phyloP scores from a whole-genome alignment of 306 rosid species.

The Cucurbita maxima region DNA sequence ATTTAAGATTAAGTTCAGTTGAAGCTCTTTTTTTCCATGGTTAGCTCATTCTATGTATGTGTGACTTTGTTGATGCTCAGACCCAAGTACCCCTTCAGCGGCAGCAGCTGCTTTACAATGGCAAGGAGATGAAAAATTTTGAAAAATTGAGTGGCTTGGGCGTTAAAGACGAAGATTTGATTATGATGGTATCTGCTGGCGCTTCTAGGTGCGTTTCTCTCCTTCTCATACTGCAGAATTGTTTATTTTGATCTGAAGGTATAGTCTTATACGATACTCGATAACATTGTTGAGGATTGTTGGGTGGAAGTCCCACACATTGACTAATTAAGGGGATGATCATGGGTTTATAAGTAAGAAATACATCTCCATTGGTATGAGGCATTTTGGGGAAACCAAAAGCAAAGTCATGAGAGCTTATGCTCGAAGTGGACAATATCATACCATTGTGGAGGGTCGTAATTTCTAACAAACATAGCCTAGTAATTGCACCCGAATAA shows the following conservation, averaged over 20 bases:
- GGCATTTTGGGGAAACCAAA: too few relatives aligned
- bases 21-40: background rate
- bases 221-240: background rate
- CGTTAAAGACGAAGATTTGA: conserved; percentile 81
- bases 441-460: too few relatives aligned
- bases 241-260: background rate
- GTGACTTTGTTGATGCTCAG: conserved; percentile 26
- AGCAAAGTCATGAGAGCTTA: too few relatives aligned
- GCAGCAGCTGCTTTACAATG: conserved; percentile 76
- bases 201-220: conserved; percentile 34
- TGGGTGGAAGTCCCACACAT: too few relatives aligned
- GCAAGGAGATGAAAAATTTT: conserved; percentile 55
- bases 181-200: conserved; percentile 60
- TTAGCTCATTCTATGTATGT: conserved; percentile 3
- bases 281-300: too few relatives aligned
- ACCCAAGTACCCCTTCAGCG: conserved; percentile 67
- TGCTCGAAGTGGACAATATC: too few relatives aligned
- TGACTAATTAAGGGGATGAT: too few relatives aligned
- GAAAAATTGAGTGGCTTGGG: conserved; percentile 68
- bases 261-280: background rate
- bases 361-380: too few relatives aligned
- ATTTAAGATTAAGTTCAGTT: background rate
- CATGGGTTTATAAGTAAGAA: too few relatives aligned
- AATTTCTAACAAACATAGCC: background rate
- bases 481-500: background rate